Percentiles rank a stretch among this genome's conserved stretches.
phyloP scores from a whole-genome alignment of 2,329 filamentous ascomycete genomes.

The Torrubiellomyces zombiae region DNA sequence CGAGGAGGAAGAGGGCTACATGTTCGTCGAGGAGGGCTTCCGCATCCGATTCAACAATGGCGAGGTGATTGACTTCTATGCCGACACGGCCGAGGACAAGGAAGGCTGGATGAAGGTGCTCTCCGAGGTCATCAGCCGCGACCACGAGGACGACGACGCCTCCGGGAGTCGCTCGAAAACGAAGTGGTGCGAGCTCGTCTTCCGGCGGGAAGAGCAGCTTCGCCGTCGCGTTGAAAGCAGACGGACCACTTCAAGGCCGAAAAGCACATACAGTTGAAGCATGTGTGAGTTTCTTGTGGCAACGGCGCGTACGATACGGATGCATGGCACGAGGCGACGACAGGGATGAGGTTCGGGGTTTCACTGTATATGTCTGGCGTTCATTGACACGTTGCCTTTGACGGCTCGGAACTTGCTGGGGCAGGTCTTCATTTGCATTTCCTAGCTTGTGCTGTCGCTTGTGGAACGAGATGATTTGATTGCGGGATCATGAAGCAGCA shows the following conservation, averaged over 20 bases:
- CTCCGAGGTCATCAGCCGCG: conserved; percentile 48
- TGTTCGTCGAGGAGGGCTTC: conserved; percentile 99
- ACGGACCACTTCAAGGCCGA: conserved; percentile 37
- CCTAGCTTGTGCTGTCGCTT: too few species aligned
- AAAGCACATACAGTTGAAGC: conserved; percentile 37
- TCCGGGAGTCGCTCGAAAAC: conserved; percentile 26
- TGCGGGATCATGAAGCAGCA: too few species aligned
- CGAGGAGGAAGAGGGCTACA: conserved; percentile 97
- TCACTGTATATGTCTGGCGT: too few species aligned
- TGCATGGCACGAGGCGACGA: conserved; percentile 1
- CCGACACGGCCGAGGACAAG: conserved; percentile 74
- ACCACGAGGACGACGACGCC: conserved; percentile 28
- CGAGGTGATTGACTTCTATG: conserved; percentile 97
- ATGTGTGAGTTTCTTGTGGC: too few species aligned
- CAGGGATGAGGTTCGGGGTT: too few species aligned
- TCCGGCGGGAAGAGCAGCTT: conserved; percentile 46
- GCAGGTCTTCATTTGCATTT: too few species aligned
- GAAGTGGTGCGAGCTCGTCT: conserved; percentile 52
- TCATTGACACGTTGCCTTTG: too few species aligned
- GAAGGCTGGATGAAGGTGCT: conserved; percentile 90
- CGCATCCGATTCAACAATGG: conserved; percentile 96
- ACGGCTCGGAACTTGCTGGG: too few species aligned
- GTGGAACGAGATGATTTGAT: too few species aligned
- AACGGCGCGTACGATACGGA: too few species aligned
- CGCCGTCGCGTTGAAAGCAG: conserved; percentile 35